phyloP scores from a whole-genome alignment of 1,284 basidiomycete genomes.

The Quambalaria eucalypti region DNA sequence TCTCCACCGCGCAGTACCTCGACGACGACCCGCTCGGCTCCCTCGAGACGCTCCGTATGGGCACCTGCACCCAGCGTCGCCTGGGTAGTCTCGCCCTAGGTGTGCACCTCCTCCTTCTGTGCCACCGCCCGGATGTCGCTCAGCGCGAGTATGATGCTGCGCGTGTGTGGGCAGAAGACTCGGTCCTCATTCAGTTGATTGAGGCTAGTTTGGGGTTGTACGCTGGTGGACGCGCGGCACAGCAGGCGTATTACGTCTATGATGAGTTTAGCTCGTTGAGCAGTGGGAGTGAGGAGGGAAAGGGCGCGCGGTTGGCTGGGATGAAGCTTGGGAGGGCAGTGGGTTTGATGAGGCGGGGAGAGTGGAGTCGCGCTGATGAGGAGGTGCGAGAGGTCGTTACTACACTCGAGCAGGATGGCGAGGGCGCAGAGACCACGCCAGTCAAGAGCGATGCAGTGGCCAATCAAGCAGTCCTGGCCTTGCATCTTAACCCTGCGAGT shows the following conservation, averaged over 20 bases:
- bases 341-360: not conserved
- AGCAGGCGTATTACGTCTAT: slow-evolving; percentile 46
- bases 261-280: slow-evolving; percentile 23
- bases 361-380: not conserved
- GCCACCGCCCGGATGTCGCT: slow-evolving; percentile 39
- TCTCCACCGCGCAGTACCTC: not conserved
- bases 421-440: not conserved
- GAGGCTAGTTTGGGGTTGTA: slow-evolving; percentile 43
- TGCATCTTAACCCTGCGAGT: not conserved
- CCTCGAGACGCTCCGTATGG: slow-evolving; percentile 32
- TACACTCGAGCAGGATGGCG: not conserved
- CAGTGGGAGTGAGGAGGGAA: not conserved
- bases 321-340: not conserved
- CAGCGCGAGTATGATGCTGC: slow-evolving; percentile 40
- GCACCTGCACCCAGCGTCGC: slow-evolving; percentile 8
- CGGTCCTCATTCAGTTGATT: slow-evolving; percentile 41
- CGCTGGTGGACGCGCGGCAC: slow-evolving; percentile 35
- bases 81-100: slow-evolving; percentile 28
- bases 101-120: slow-evolving; percentile 42
- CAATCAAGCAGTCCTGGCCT: not conserved
- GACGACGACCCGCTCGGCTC: slow-evolving; percentile 35
- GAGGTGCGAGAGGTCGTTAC: not conserved
- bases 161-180: slow-evolving; percentile 40
- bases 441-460: not conserved
- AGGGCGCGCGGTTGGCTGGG: not conserved